phyloP scores from a whole-genome alignment of 176 grass and related monocot genomes.

The Secale cereale region DNA sequence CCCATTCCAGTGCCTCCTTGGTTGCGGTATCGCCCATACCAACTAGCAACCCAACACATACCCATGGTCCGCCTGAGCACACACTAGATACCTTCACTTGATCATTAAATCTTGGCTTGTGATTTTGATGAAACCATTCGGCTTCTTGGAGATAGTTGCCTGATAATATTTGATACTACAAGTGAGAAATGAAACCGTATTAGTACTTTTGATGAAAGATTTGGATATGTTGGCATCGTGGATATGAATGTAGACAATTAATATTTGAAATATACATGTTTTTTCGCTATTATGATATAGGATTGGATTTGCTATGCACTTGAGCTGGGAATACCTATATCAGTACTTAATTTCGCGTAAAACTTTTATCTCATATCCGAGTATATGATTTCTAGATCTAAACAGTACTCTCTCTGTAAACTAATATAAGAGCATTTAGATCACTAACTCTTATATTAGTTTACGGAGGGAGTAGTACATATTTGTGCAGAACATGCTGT shows the following conservation, averaged over 20 bases:
- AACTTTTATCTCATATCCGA: neutral
- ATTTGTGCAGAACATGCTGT: neutral
- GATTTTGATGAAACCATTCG: conserved; percentile 26
- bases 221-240: neutral
- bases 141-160: conserved; percentile 39
- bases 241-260: neutral
- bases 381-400: conserved; percentile 1
- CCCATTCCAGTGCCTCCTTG: conserved; percentile 37
- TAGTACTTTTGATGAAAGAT: neutral
- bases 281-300: neutral
- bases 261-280: neutral
- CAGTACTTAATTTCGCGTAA: neutral
- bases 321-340: neutral
- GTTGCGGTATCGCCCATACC: conserved; percentile 35
- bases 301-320: neutral
- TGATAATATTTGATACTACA: conserved; percentile 21
- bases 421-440: too few relatives aligned
- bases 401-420: too few relatives aligned
- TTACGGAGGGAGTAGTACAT: too few relatives aligned
- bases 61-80: conserved; percentile 8
- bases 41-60: conserved; percentile 16
- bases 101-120: conserved; percentile 27
- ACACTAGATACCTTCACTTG: conserved; percentile 19
- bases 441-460: too few relatives aligned
- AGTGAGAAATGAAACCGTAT: neutral